Evolutionary conservation across 495 filamentous ascomycete genomes (phyloP).

Genomic region (Echria macrotheca): DNA sequence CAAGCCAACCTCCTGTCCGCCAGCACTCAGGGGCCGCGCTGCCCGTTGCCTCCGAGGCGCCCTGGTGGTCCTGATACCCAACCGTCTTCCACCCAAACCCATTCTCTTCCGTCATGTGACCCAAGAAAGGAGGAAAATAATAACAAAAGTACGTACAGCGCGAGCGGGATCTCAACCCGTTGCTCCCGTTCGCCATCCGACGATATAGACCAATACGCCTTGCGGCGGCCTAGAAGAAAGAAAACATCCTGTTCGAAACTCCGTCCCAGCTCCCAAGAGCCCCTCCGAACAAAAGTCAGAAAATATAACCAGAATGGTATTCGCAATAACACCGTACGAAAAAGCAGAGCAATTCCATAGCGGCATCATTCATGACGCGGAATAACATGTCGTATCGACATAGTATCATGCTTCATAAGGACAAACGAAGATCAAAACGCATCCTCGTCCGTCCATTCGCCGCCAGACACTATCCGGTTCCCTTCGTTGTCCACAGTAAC

Average conservation of each 20-base stretch:
- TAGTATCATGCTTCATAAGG: conserved; percentile 9
- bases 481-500: conserved; percentile 40
- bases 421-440: conserved; percentile 32
- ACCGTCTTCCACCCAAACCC: not conserved
- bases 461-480: conserved; percentile 46
- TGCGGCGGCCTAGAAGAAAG: conserved; percentile 5
- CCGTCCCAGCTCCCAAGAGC: too few species aligned
- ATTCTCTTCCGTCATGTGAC: not conserved
- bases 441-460: conserved; percentile 55
- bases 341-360: not conserved
- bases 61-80: not conserved
- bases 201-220: not conserved
- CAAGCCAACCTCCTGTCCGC: too few species aligned
- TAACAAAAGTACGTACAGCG: conserved; percentile 7
- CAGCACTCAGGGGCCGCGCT: too few species aligned
- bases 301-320: not conserved
- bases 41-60: too few species aligned
- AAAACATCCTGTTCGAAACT: not conserved
- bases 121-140: not conserved
- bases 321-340: not conserved
- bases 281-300: not conserved
- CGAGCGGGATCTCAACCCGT: too few species aligned
- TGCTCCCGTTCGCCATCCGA: too few species aligned
- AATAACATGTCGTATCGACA: conserved; percentile 12
- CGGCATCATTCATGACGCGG: conserved; percentile 1